Percentiles rank a stretch among this genome's conserved stretches.
Conservation (phyloP, 768 basidiomycete species). For the Terana coerulea region DNA sequence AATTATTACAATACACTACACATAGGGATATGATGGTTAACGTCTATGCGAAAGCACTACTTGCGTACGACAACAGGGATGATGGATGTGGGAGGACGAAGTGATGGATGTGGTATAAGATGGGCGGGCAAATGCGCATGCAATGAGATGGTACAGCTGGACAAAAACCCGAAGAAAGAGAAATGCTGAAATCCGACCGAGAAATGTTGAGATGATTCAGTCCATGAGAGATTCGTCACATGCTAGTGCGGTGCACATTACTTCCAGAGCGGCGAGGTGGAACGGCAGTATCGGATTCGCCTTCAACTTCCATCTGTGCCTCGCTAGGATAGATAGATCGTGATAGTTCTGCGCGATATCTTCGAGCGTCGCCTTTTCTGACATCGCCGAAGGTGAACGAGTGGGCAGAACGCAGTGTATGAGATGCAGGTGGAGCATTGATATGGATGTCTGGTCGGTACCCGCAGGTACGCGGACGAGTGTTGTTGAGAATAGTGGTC, state of each 20-base stretch:
- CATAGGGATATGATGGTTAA: not conserved
- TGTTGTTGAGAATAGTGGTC: conserved; percentile 54
- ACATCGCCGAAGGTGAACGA: no score
- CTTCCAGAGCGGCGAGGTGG: conserved; percentile 70
- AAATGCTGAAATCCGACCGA: not conserved
- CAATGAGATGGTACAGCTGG: not conserved
- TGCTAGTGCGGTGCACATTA: conserved; percentile 44
- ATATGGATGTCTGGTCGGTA: conserved; percentile 37
- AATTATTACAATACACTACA: conserved; percentile 3
- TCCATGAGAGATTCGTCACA: conserved; percentile 17
- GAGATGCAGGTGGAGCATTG: conserved; percentile 60
- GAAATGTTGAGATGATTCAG: not conserved
- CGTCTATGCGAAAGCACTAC: not conserved
- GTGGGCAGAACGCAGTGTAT: conserved; percentile 40
- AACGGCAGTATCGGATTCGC: conserved; percentile 59
- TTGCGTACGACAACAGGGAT: not conserved
- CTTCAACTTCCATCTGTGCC: conserved; percentile 44
- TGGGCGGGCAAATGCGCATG: not conserved
- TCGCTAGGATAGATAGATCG: conserved; percentile 62
- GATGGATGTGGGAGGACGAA: not conserved
- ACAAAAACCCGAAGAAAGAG: not conserved
- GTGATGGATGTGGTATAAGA: conserved; percentile 1
- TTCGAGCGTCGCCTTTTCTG: conserved; percentile 32
- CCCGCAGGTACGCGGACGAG: conserved; percentile 54
- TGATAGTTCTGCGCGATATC: conserved; percentile 70